phyloP scores from a whole-genome alignment of 1,284 basidiomycete species.

The Pseudozyma tsukubaensis region DNA sequence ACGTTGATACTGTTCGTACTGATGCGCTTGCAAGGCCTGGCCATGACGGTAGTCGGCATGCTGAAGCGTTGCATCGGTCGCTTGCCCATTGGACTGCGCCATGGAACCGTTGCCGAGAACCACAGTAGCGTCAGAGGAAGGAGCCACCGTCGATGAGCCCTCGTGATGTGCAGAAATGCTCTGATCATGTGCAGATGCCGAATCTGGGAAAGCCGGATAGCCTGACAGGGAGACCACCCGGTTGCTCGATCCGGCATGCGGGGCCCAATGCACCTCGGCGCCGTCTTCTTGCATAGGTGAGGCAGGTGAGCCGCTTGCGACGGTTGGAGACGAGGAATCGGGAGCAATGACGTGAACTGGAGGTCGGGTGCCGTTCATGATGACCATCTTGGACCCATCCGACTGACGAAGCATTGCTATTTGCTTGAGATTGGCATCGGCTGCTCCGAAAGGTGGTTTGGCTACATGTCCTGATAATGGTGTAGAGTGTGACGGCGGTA shows the following conservation, averaged over 20 bases:
- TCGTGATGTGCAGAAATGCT: slow-evolving; percentile 47
- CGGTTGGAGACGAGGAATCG: background rate
- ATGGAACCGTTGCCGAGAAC: slow-evolving; percentile 26
- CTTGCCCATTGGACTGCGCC: slow-evolving; percentile 27
- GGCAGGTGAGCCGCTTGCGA: slow-evolving; percentile 19
- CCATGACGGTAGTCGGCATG: slow-evolving; percentile 21
- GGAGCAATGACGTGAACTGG: background rate
- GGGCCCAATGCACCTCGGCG: slow-evolving; percentile 45
- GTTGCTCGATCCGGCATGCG: slow-evolving; percentile 17
- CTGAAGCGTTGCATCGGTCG: slow-evolving; percentile 33
- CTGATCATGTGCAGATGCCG: slow-evolving; percentile 50
- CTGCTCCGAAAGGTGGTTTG: slow-evolving; percentile 53
- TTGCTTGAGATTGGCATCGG: slow-evolving; percentile 37
- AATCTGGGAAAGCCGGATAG: slow-evolving; percentile 60
- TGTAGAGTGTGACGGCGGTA: slow-evolving; percentile 53
- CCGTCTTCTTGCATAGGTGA: slow-evolving; percentile 55
- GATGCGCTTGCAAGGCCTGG: slow-evolving; percentile 37
- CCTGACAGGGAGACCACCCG: slow-evolving; percentile 43
- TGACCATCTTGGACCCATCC: slow-evolving; percentile 29
- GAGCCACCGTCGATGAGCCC: slow-evolving; percentile 20
- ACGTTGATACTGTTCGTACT: slow-evolving; percentile 45
- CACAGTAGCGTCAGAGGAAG: slow-evolving; percentile 26
- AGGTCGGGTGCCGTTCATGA: slow-evolving; percentile 26
- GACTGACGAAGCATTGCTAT: slow-evolving; percentile 37
- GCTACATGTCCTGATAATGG: slow-evolving; percentile 31